Evolutionary conservation across 1,284 basidiomycete genomes (phyloP), one percentile per base, ranked within the genome.

Genomic region (Heliocybe sulcata): DNA sequence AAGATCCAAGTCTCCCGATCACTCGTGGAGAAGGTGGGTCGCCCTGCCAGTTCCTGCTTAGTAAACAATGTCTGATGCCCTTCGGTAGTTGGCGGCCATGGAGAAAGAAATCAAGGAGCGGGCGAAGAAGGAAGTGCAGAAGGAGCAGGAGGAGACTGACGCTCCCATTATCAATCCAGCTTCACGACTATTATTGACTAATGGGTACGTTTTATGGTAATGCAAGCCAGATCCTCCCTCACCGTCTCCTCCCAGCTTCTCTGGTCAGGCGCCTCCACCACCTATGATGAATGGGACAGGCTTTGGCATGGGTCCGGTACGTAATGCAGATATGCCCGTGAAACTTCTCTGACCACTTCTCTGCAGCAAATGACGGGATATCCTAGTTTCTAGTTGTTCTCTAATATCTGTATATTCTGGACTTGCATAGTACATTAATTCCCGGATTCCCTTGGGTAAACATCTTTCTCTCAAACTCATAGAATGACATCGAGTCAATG

Each of bases 41-140:
- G 27, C 35, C 19, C n/a, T n/a, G n/a, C n/a, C n/a, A n/a, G n/a
- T n/a, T 25, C 55, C 54, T 52, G 19, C 42, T 19, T 50, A 33
- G 42, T 51, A 49, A 38, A 58, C 51, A 45, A 23, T 55, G 33
- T 35, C 8, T n/a, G 55, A 38, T 31, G 35, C 50, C 62, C 25
- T 60, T 56, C 52, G 55, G 65, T 51, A 91, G 85, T 59, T 94
- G 64, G 76, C 78, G 10, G 72, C 79, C 47, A 74, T 97, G 31
- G 91, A 94, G 73, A 91, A 87, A 71, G 85, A 93, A 65, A 83
- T 96, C 42, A 81, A 83, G 65, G 92, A 94, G 65, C 81, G 83
- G 50, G 80, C 83, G 35, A 87, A 83, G 72, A 93, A 92, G 69
- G 85, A 88, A 45, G 79, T 76, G n/a, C 85, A 90, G 71, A 93